These are phyloP conservation scores for Didymella glomerata DNA, from an alignment of 2,329 filamentous ascomycete genomes.

Conservation along the genomic window DNA sequence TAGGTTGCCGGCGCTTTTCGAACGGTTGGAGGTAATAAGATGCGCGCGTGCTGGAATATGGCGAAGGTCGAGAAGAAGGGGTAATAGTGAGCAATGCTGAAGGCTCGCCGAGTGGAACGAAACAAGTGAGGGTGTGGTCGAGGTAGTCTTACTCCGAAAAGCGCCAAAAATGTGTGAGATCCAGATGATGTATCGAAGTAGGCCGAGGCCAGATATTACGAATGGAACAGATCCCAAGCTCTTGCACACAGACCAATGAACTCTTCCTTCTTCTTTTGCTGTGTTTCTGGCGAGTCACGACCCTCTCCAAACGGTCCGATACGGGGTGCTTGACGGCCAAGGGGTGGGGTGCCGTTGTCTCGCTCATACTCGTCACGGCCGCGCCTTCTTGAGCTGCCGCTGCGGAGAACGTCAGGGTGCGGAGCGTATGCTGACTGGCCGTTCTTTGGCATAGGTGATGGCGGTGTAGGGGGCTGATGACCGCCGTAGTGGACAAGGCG, in stretches of 20 bases:
- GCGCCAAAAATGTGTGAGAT: slow-evolving; percentile 29
- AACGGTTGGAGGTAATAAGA: slow-evolving; percentile 20
- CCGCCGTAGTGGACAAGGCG: slow-evolving; percentile 96
- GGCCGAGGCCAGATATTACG: slow-evolving; percentile 57
- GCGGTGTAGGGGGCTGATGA: slow-evolving; percentile 90
- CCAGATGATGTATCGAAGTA: slow-evolving; percentile 23
- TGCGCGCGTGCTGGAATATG: slow-evolving; percentile 28
- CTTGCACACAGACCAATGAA: slow-evolving; percentile 86
- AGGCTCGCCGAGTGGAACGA: slow-evolving; percentile 26
- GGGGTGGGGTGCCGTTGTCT: slow-evolving; percentile 84
- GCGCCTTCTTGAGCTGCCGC: slow-evolving; percentile 74
- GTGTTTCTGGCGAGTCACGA: slow-evolving; percentile 82
- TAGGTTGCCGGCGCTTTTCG: slow-evolving; percentile 39
- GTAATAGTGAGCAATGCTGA: slow-evolving; percentile 24
- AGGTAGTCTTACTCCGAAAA: slow-evolving; percentile 31
- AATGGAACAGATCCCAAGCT: slow-evolving; percentile 98
- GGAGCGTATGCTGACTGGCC: slow-evolving; percentile 43
- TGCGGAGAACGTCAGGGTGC: slow-evolving; percentile 52
- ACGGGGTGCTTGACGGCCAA: slow-evolving; percentile 67
- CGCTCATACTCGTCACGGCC: slow-evolving; percentile 88
- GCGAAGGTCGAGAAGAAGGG: slow-evolving; percentile 24
- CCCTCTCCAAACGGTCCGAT: slow-evolving; percentile 78
- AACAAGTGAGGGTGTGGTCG: slow-evolving; percentile 37
- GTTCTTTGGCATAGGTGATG: slow-evolving; percentile 72
- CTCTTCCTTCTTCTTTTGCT: slow-evolving; percentile 88